phyloP scores from a whole-genome alignment of 2,329 filamentous ascomycete genomes.

The Beauveria varroae region DNA sequence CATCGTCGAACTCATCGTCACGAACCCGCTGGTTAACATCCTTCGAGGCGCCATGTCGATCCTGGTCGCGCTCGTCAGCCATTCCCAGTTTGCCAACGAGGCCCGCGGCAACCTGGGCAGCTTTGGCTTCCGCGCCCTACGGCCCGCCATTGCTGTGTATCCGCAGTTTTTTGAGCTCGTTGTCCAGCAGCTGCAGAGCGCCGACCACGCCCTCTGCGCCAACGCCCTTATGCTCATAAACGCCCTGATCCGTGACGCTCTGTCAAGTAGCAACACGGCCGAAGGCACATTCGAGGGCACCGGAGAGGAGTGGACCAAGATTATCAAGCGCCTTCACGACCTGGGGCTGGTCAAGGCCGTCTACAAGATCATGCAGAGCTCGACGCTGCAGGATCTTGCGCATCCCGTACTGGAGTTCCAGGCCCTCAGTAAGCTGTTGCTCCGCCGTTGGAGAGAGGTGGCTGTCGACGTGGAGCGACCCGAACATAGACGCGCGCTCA shows the following conservation, averaged over 20 bases:
- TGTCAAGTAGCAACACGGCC: conserved; percentile 58
- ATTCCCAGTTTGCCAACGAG: conserved; percentile 56
- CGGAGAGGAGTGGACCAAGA: conserved; percentile 80
- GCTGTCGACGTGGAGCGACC: conserved; percentile 76
- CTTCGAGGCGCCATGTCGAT: conserved; percentile 95
- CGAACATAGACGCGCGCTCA: conserved; percentile 81
- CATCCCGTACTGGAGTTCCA: conserved; percentile 92
- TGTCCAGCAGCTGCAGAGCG: conserved; percentile 83
- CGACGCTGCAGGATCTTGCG: conserved; percentile 80
- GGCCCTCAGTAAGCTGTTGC: conserved; percentile 75
- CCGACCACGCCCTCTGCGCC: conserved; percentile 90
- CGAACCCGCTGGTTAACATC: conserved; percentile 93
- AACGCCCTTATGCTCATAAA: conserved; percentile 95
- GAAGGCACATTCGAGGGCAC: conserved; percentile 21
- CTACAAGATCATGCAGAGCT: conserved; percentile 89
- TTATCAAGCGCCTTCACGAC: conserved; percentile 90
- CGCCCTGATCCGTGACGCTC: conserved; percentile 84
- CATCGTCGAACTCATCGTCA: conserved; percentile 89
- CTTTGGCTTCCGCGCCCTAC: conserved; percentile 85
- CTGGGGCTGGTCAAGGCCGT: conserved; percentile 88
- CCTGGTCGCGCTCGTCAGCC: conserved; percentile 83
- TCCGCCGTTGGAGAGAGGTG: conserved; percentile 83
- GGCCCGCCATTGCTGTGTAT: conserved; percentile 83
- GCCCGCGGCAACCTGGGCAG: conserved; percentile 42
- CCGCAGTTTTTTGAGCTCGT: conserved; percentile 93